phyloP scores from a whole-genome alignment of 2,329 filamentous ascomycete species.

The Rhynchosporium graminicola region DNA sequence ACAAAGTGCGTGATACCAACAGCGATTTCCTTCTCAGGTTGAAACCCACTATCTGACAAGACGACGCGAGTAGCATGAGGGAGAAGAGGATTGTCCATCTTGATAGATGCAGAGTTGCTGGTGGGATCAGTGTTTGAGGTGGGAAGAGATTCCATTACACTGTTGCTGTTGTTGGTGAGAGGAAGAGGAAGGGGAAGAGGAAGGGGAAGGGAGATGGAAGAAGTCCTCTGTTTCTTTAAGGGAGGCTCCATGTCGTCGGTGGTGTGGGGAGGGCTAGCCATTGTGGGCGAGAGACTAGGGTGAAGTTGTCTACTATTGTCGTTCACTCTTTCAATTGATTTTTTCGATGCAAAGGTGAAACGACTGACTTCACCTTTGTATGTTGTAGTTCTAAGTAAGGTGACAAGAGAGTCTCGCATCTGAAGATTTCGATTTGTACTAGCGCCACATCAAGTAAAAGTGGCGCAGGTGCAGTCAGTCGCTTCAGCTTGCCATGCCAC shows the following conservation, averaged over 20 bases:
- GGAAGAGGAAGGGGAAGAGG: not conserved
- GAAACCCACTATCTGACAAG: constrained; percentile 18
- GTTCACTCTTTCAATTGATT: constrained; percentile 12
- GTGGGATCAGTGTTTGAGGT: not conserved
- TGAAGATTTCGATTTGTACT: constrained; percentile 15
- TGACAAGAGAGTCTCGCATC: not conserved
- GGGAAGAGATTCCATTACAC: not conserved
- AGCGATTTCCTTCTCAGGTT: constrained; percentile 31
- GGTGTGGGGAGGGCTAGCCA: constrained; percentile 25
- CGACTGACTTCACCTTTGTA: constrained; percentile 1
- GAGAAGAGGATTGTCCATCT: constrained; percentile 20
- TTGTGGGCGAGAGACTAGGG: constrained; percentile 19
- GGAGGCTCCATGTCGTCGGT: constrained; percentile 23
- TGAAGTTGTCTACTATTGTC: not conserved
- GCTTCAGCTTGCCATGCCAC: not conserved
- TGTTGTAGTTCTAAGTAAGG: not conserved
- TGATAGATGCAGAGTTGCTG: constrained; percentile 10
- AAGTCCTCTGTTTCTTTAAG: constrained; percentile 30
- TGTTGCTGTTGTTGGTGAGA: constrained; percentile 10
- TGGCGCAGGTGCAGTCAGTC: not conserved
- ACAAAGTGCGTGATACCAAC: constrained; percentile 68
- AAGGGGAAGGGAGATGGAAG: constrained; percentile 17
- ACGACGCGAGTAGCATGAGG: constrained; percentile 3
- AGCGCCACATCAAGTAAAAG: constrained; percentile 5
- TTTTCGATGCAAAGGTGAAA: constrained; percentile 11